phyloP scores from a whole-genome alignment of 202 grass and related monocot genomes.

The Eragrostis tef region DNA sequence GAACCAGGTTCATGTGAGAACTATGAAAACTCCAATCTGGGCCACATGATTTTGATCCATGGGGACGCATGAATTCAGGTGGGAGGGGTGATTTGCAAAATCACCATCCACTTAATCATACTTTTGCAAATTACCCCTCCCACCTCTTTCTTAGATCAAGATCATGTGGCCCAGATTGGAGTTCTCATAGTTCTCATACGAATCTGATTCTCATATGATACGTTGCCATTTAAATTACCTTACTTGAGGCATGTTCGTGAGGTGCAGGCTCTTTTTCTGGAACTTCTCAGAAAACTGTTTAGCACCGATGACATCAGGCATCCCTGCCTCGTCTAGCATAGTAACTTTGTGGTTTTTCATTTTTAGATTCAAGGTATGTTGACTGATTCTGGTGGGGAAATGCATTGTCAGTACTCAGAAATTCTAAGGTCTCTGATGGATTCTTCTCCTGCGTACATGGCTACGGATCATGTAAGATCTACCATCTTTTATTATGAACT shows the following conservation, averaged over 20 bases:
- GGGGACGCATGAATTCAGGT: background rate
- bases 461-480: conserved; percentile 57
- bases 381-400: conserved; percentile 63
- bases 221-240: conserved; percentile 35
- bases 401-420: conserved; percentile 67
- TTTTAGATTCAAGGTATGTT: conserved; percentile 79
- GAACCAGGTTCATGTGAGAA: background rate
- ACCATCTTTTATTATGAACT: conserved; percentile 10
- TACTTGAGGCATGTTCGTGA: conserved; percentile 23
- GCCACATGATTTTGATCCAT: conserved; percentile 31
- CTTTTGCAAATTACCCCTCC: conserved; percentile 76
- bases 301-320: background rate
- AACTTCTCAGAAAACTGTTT: conserved; percentile 28
- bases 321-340: conserved; percentile 34
- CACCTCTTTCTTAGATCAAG: too few relatives aligned
- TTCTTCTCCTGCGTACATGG: conserved; percentile 39
- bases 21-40: too few relatives aligned
- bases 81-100: conserved; percentile 24
- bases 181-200: too few relatives aligned
- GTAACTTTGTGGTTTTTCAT: conserved; percentile 18
- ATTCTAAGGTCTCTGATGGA: conserved; percentile 70
- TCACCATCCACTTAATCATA: conserved; percentile 12
- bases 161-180: too few relatives aligned
- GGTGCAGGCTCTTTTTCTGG: background rate
- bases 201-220: too few relatives aligned